A percentile compares a stretch with the other conserved stretches of the same genome.
Conservation (phyloP, 192 early-diverging fungal species). For the Dimargaris xerosporica region DNA sequence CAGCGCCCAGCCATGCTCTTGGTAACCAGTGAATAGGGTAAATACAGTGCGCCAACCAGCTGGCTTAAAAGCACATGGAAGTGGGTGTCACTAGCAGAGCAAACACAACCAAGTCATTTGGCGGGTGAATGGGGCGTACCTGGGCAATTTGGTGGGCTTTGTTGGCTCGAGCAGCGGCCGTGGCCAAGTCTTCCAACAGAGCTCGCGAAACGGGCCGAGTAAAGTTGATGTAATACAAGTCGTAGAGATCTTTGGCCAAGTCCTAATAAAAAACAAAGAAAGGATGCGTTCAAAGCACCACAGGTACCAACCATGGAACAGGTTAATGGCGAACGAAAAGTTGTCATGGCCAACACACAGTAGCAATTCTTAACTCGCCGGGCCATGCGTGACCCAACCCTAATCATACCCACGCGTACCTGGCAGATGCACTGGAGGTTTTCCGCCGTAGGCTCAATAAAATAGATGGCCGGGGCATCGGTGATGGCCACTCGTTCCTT, state of each 20-base stretch:
- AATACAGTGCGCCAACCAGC: neutral
- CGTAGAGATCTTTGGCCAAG: conserved; percentile 76
- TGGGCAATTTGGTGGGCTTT: conserved; percentile 72
- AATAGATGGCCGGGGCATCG: conserved; percentile 95
- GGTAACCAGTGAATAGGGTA: neutral
- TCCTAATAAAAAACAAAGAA: conserved; percentile 37
- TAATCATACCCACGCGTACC: conserved; percentile 41
- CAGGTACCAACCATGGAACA: neutral
- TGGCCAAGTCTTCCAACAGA: conserved; percentile 85
- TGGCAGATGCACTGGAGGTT: conserved; percentile 68
- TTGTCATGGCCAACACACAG: neutral
- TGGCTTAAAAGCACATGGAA: no score
- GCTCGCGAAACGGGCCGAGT: conserved; percentile 68
- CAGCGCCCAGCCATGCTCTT: neutral
- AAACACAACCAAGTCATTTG: neutral
- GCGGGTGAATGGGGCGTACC: conserved; percentile 19
- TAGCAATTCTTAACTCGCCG: neutral
- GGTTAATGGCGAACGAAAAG: neutral
- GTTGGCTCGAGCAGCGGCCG: conserved; percentile 55
- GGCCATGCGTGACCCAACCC: neutral
- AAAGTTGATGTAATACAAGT: conserved; percentile 95
- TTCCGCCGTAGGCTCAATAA: conserved; percentile 78
- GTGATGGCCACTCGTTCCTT: conserved; percentile 75
- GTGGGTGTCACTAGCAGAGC: no score
- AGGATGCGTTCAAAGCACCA: neutral